Evolutionary conservation across 75 land plant species (phyloP), one percentile per base, ranked within the genome.

Genomic region (Pinus albicaulis): DNA sequence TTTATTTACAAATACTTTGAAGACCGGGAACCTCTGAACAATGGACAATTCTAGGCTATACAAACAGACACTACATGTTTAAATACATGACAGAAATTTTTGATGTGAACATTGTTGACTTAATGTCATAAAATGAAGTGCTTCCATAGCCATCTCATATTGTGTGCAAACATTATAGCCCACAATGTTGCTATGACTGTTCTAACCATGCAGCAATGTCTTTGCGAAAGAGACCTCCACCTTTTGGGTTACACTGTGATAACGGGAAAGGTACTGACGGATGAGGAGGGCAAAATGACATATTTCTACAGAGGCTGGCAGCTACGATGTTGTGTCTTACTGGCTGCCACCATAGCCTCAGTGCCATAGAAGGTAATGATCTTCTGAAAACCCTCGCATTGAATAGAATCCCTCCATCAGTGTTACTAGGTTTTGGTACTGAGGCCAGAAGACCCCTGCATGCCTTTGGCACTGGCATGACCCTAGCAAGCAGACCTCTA

Each of bases 261-360:
- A 41, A 41, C 48, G 48, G 52, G 52, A 7, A 44, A 44, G 52
- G 52, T 44, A 44, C 11, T 44, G 52, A 44, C 8, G 52, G 52
- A 44, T 8, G 23, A 65, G 52, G 62, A 55, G 36, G 22, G 61
- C 36, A 14, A 44, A 12, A 31, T 72, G 80, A 13, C 53, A 22
- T 28, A 52, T 56, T 15, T 59, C 75, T 56, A 68, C 17, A 61
- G 25, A 55, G 38, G 48, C 34, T 28, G 59, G 25, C 12, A 36
- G 4, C 48, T 78, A 41, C 72, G 57, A 71, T 13, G 60, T 64
- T 53, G 55, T 68, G 26, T 63, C 82, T 78, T 26, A 76, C 71
- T 20, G 82, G 82, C 59, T 80, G 77, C 82, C 82, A 80, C 77
- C 78, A 80, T 56, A 75, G 59, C 24, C 78, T 78, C 71, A 76